phyloP scores from a whole-genome alignment of 2,329 filamentous ascomycete species.

The Apiospora rasikravindrae region DNA sequence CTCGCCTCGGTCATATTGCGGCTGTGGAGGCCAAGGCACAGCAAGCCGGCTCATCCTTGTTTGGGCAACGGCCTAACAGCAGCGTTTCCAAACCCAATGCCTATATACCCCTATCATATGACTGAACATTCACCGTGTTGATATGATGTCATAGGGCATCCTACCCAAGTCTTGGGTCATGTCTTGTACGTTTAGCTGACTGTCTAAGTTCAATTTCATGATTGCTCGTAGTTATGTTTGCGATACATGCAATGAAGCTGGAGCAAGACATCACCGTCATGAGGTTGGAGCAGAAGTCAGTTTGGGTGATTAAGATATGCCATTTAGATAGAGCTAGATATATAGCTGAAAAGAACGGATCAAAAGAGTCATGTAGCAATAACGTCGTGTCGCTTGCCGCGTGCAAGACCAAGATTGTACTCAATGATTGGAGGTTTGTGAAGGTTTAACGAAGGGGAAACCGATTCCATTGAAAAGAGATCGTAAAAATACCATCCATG shows the following conservation, averaged over 20 bases:
- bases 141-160: neutral
- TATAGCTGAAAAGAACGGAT: neutral
- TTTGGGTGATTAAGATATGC: neutral
- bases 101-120: neutral
- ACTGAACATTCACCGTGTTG: neutral
- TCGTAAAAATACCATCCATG: neutral
- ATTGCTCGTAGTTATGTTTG: neutral
- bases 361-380: conserved; percentile 4
- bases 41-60: neutral
- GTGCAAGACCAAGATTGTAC: neutral
- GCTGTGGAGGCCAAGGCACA: neutral
- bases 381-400: neutral
- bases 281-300: no score
- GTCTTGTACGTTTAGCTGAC: neutral
- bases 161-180: neutral
- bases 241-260: neutral
- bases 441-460: neutral
- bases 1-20: neutral
- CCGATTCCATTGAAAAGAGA: neutral
- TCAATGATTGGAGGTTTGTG: neutral
- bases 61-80: neutral
- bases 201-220: neutral
- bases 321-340: neutral
- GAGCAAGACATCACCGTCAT: conserved; percentile 1
- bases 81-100: neutral